Base-by-base conservation (phyloP, 306 rosid genomes). In the Nissolia schottii region DNA sequence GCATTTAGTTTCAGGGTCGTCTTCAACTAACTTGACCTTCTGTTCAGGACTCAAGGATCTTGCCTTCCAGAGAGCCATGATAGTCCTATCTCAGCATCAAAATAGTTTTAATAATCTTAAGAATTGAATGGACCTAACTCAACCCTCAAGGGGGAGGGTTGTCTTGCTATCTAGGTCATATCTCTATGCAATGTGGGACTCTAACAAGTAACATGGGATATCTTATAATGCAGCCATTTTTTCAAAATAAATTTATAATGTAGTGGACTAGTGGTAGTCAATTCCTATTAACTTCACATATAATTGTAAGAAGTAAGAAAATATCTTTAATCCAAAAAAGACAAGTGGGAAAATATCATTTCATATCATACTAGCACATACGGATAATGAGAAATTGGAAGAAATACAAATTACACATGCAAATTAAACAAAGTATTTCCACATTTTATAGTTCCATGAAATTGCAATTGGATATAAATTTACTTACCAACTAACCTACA, bases 31-130 rank as follows among this genome's bases (percentile, higher is more conserved):
- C 64, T 80, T 86, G 75, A 84, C 95, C 81, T 87, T 89, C 81
- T 95, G 99, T 82, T 95, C 99, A n/a, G 91, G 92, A 82, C 87
- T 91, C 86, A 89, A 76, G 28, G 96, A 85, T 81, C 86, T 91
- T 40, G 99, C 88, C 83, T 89, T 95, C 99, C 99, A 95, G 3
- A 95, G 90, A 49, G 91, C 97, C 97, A 91, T 87, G 75, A 95
- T 95, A 59, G 97, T 95, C 87, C 99, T 91, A 69, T 53, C 59
- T 70, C 70, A 77, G 57, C 70, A 77, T 31, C 73, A 56, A 40
- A 40, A 71, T 59, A 73, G 45, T 40, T 80, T 77, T 55, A 66
- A n/a, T n/a, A n/a, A n/a, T n/a, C n/a, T n/a, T n/a, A n/a, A n/a
- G n/a, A n/a, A n/a, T n/a, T n/a, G n/a, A n/a, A n/a, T n/a, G n/a